Evolutionary conservation across 192 early-diverging fungal species (phyloP).

Genomic region (Glomus cerebriforme): DNA sequence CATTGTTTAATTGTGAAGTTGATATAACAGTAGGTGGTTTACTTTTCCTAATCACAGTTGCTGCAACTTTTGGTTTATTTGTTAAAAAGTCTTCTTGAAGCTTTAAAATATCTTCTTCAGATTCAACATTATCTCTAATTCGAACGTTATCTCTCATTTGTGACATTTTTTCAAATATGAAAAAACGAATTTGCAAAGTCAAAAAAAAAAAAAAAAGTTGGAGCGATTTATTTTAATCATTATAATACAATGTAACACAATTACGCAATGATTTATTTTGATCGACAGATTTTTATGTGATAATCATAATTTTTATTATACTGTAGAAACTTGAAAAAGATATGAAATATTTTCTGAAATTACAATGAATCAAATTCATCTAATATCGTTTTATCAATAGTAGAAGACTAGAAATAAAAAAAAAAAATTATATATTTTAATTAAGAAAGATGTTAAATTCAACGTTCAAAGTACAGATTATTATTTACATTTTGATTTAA

Average conservation of each 20-base stretch:
- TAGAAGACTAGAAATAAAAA: background rate
- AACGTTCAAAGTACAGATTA: background rate
- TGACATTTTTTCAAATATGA: background rate
- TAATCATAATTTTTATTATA: too few relatives aligned
- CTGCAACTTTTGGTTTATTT: slow-evolving; percentile 41
- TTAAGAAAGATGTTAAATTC: too few relatives aligned
- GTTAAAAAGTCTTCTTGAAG: slow-evolving; percentile 54
- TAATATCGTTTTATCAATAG: background rate
- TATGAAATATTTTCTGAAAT: background rate
- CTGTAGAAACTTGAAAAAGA: too few relatives aligned
- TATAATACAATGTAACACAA: background rate
- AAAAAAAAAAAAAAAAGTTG: background rate
- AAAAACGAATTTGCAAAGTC: background rate
- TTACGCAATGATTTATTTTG: background rate
- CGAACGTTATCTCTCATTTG: background rate
- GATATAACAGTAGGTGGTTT: slow-evolving; percentile 31
- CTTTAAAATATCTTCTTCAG: slow-evolving; percentile 52
- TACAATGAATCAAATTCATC: background rate
- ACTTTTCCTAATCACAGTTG: slow-evolving; percentile 39
- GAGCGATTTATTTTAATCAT: background rate
- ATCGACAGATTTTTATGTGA: background rate
- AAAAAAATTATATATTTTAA: background rate
- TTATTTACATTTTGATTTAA: background rate
- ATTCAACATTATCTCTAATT: slow-evolving; percentile 20
- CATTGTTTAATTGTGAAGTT: slow-evolving; percentile 1